These are phyloP conservation scores for Chrysanthemum makinoi DNA, from an alignment of 129 eudicot species.

Conservation along the genomic window DNA sequence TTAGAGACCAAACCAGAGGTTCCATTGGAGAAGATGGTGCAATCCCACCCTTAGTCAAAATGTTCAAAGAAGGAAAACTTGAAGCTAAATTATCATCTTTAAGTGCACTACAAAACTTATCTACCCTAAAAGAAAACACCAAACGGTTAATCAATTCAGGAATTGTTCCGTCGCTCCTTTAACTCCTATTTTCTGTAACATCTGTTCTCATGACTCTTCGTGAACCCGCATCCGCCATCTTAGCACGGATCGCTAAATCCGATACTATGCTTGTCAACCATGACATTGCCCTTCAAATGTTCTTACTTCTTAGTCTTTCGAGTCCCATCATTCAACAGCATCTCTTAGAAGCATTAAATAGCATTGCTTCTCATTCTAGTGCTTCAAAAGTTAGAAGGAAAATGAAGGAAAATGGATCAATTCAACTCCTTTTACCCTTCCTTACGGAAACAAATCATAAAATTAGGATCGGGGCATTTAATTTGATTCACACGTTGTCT, in stretches of 20 bases:
- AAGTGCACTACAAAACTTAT: conserved; percentile 65
- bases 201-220: conserved; percentile 94
- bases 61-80: conserved; percentile 84
- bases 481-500: conserved; percentile 57
- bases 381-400: conserved; percentile 65
- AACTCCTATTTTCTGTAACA: conserved; percentile 89
- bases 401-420: conserved; percentile 78
- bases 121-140: conserved; percentile 52
- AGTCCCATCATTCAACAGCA: conserved; percentile 62
- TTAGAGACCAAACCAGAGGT: conserved; percentile 65
- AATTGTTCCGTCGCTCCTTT: conserved; percentile 69
- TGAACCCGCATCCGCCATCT: conserved; percentile 87
- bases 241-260: conserved; percentile 66
- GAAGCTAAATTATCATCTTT: conserved; percentile 81
- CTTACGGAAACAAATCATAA: conserved; percentile 41
- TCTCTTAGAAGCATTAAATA: conserved; percentile 69
- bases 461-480: conserved; percentile 52
- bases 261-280: conserved; percentile 56
- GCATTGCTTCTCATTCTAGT: conserved; percentile 57
- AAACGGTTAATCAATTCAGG: conserved; percentile 51
- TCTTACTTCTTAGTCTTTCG: conserved; percentile 73
- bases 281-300: conserved; percentile 73
- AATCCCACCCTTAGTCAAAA: conserved; percentile 69
- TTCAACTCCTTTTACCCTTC: conserved; percentile 67
- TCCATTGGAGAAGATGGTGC: conserved; percentile 80